Evolutionary conservation across 352 stramenopile genomes (phyloP).

Genomic region (Saprolegnia parasitica): DNA sequence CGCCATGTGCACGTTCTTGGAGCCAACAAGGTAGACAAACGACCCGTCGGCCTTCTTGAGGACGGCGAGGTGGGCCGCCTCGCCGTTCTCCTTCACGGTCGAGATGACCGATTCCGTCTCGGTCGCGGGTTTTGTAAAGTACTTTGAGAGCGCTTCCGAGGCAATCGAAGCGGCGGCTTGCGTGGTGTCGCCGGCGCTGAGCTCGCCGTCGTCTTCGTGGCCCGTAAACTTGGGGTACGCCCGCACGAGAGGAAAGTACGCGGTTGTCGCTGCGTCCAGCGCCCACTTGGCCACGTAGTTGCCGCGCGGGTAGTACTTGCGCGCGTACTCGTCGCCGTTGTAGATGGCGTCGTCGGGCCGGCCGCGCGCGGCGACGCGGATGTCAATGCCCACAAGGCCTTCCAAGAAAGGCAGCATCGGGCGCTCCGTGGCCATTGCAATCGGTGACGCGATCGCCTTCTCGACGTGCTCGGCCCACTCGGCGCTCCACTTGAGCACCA

Average conservation of each 20-base stretch:
- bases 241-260: conserved; percentile 55
- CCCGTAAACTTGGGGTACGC: conserved; percentile 79
- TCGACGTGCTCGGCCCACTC: conserved; percentile 46
- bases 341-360: conserved; percentile 71
- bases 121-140: conserved; percentile 59
- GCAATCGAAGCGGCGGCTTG: conserved; percentile 27
- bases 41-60: conserved; percentile 58
- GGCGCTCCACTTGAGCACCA: background rate
- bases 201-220: conserved; percentile 69
- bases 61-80: conserved; percentile 65
- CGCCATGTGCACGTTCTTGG: conserved; percentile 78
- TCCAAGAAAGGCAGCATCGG: conserved; percentile 40
- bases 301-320: conserved; percentile 59
- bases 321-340: conserved; percentile 53
- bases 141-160: conserved; percentile 51
- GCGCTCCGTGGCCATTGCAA: conserved; percentile 43
- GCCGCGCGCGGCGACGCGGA: conserved; percentile 58
- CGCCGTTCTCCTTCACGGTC: conserved; percentile 76
- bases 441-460: conserved; percentile 31
- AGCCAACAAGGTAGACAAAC: conserved; percentile 69
- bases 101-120: conserved; percentile 53
- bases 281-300: conserved; percentile 65
- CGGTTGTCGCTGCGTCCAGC: conserved; percentile 13
- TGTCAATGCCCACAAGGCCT: conserved; percentile 43
- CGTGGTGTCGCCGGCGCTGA: conserved; percentile 17